Evolutionary conservation across 23 red algal species (phyloP).

Genomic region (Gracilaria gracilis): DNA sequence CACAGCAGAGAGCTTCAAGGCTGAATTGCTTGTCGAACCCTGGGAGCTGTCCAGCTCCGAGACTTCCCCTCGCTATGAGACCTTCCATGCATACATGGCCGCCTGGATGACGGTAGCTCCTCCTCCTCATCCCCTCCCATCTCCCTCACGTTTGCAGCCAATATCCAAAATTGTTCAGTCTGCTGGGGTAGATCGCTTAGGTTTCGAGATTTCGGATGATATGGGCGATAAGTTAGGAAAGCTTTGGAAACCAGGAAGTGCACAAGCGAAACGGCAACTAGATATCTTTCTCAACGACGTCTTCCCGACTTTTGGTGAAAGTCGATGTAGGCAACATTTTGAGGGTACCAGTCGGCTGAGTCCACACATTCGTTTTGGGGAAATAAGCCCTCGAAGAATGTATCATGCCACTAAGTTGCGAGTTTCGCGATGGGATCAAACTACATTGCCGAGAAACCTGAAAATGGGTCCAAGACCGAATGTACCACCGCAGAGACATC

Average conservation of each 20-base stretch:
- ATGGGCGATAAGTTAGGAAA: slow-evolving; percentile 39
- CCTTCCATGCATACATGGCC: slow-evolving; percentile 89
- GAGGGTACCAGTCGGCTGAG: slow-evolving; percentile 79
- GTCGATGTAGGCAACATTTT: slow-evolving; percentile 67
- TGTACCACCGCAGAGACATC: background rate
- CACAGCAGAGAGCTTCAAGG: slow-evolving; percentile 92
- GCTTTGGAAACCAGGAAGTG: slow-evolving; percentile 82
- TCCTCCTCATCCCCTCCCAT: slow-evolving; percentile 86
- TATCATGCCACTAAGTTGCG: slow-evolving; percentile 75
- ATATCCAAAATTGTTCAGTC: slow-evolving; percentile 39
- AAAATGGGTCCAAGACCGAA: background rate
- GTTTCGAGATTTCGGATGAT: slow-evolving; percentile 43
- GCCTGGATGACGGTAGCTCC: slow-evolving; percentile 96
- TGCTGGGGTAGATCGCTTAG: slow-evolving; percentile 57
- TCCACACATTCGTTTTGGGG: slow-evolving; percentile 95
- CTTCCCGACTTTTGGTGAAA: slow-evolving; percentile 80
- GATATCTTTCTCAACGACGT: slow-evolving; percentile 79
- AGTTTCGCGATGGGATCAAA: slow-evolving; percentile 59
- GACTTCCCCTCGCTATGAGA: slow-evolving; percentile 50
- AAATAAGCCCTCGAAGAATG: slow-evolving; percentile 87
- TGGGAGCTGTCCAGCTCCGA: slow-evolving; percentile 84
- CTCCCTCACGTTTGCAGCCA: slow-evolving; percentile 48
- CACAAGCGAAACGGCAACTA: slow-evolving; percentile 59
- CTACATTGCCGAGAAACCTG: background rate
- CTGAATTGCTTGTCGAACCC: slow-evolving; percentile 97